Evolutionary conservation across 2,329 filamentous ascomycete genomes (phyloP).

Genomic region (Alternaria arborescens): DNA sequence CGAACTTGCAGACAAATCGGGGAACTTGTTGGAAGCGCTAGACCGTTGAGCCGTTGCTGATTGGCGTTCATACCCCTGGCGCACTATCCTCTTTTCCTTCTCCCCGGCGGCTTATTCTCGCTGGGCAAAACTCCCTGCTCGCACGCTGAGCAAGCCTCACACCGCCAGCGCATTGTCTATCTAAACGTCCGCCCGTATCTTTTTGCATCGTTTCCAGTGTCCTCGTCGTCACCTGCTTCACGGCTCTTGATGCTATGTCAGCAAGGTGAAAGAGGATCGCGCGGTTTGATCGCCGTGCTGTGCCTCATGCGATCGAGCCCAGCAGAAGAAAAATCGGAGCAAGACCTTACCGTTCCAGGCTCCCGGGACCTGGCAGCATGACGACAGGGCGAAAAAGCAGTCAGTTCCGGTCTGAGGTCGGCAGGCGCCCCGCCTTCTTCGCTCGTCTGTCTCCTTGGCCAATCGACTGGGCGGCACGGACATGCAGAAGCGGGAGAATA

Average conservation of each 20-base stretch:
- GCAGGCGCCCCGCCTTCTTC: conserved; percentile 27
- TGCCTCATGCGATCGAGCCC: conserved; percentile 24
- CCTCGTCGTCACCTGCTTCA: conserved; percentile 7
- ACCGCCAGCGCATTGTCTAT: conserved; percentile 39
- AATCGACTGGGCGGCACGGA: conserved; percentile 33
- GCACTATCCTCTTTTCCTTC: conserved; percentile 22
- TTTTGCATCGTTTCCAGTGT: conserved; percentile 17
- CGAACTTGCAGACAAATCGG: conserved; percentile 39
- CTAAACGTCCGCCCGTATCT: conserved; percentile 21
- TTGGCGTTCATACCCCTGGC: conserved; percentile 33
- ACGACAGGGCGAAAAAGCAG: conserved; percentile 33
- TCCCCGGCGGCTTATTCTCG: conserved; percentile 23
- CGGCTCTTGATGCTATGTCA: neutral
- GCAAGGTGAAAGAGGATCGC: neutral
- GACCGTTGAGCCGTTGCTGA: conserved; percentile 34
- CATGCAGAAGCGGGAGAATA: conserved; percentile 38
- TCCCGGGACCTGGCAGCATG: conserved; percentile 46
- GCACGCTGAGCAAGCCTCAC: conserved; percentile 34
- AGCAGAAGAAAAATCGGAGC: conserved; percentile 22
- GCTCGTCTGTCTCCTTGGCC: conserved; percentile 13
- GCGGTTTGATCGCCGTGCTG: conserved; percentile 20
- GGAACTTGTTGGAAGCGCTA: conserved; percentile 30
- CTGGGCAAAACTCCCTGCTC: conserved; percentile 20
- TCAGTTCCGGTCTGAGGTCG: conserved; percentile 31
- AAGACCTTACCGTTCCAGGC: conserved; percentile 33